Evolutionary conservation across 208 protist genomes (phyloP).

Genomic region (Leishmania tropica): DNA sequence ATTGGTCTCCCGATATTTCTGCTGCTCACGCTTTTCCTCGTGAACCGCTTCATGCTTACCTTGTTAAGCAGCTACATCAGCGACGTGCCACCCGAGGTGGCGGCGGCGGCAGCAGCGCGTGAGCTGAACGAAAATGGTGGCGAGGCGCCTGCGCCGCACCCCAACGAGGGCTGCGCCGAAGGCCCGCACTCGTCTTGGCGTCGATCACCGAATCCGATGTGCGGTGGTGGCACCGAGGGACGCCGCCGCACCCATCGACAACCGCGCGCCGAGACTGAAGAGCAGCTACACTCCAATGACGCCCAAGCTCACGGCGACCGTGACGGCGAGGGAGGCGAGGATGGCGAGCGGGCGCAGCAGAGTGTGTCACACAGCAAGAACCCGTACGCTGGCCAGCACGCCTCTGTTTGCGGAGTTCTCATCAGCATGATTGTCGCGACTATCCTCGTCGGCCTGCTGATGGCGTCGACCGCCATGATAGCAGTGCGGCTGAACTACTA

Average conservation of each 20-base stretch:
- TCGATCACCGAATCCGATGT: constrained; percentile 18
- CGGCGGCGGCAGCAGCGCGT: constrained; percentile 3
- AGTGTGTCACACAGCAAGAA: not conserved
- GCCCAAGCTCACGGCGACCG: constrained; percentile 2
- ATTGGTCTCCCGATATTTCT: constrained; percentile 62
- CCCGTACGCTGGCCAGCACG: constrained; percentile 17
- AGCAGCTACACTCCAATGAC: constrained; percentile 3
- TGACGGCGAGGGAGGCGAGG: not conserved
- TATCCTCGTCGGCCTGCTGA: constrained; percentile 36
- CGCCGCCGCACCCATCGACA: not conserved
- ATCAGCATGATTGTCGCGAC: constrained; percentile 10
- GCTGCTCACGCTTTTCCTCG: constrained; percentile 28
- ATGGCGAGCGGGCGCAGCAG: not conserved
- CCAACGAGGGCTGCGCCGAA: not conserved
- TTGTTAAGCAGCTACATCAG: constrained; percentile 24
- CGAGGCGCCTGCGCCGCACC: constrained; percentile 1
- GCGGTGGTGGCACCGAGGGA: not conserved
- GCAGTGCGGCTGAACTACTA: constrained; percentile 65
- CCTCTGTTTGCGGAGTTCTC: constrained; percentile 17
- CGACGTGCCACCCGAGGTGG: constrained; percentile 24
- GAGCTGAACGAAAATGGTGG: constrained; percentile 19
- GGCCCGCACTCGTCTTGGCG: not conserved
- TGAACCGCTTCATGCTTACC: constrained; percentile 28
- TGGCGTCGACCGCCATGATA: constrained; percentile 55
- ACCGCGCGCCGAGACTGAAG: not conserved